Percentiles rank a stretch among this genome's conserved stretches.
These are phyloP conservation scores for Xylariaceae sp. DNA, from an alignment of 2,329 filamentous ascomycete species.

Conservation along the genomic window DNA sequence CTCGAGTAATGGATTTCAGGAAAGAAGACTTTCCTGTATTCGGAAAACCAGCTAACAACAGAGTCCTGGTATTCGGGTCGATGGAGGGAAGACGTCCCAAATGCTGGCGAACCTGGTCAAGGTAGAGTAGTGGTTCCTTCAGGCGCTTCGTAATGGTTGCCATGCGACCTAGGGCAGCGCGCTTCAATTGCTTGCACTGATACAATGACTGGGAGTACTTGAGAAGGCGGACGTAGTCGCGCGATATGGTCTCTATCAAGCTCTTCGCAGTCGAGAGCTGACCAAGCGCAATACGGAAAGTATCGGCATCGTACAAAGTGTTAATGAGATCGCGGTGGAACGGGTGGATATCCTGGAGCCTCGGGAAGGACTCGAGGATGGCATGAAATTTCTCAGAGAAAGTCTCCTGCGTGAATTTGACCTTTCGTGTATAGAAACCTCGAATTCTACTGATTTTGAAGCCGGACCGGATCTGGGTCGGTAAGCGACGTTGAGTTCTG, in stretches of 20 bases:
- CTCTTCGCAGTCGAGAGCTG: conserved; percentile 95
- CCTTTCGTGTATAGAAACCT: conserved; percentile 91
- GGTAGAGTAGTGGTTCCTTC: conserved; percentile 90
- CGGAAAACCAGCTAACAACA: conserved; percentile 95
- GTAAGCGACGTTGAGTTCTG: conserved; percentile 85
- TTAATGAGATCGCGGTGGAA: conserved; percentile 83
- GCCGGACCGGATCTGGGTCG: conserved; percentile 88
- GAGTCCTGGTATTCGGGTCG: conserved; percentile 92
- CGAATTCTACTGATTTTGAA: conserved; percentile 96
- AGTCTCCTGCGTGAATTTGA: conserved; percentile 97
- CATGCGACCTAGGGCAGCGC: conserved; percentile 94
- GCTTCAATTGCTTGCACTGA: conserved; percentile 99
- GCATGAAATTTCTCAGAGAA: conserved; percentile 80
- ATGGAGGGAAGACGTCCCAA: conserved; percentile 96
- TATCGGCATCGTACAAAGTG: conserved; percentile 97
- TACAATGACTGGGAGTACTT: conserved; percentile 97
- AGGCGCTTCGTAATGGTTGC: conserved; percentile 92
- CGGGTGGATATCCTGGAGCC: conserved; percentile 89
- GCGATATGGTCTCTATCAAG: conserved; percentile 89
- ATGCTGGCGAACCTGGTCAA: conserved; percentile 96
- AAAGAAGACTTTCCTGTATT: conserved; percentile 98
- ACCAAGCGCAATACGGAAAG: conserved; percentile 94
- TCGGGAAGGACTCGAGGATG: conserved; percentile 69
- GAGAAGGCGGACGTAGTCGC: conserved; percentile 92
- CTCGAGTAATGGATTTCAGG: conserved; percentile 83